Evolutionary conservation across 129 eudicot species (phyloP), one percentile per base, ranked within the genome.

Genomic region (Glebionis coronaria): DNA sequence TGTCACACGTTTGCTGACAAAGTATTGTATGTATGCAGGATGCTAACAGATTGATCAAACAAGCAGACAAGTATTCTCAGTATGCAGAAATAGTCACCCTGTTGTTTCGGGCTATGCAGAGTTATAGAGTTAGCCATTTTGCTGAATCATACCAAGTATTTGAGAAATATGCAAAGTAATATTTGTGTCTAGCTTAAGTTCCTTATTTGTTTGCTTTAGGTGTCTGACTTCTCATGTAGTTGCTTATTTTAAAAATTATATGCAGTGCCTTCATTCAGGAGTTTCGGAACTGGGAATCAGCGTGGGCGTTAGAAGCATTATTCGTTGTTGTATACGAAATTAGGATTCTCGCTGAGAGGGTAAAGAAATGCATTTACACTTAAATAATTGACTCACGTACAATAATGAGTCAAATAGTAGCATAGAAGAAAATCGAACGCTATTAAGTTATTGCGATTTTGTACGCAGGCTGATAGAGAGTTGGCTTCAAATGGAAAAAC

Each of bases 271-370:
- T 93, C 70, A 78, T 87, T 70, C 99, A 88, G 88, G 99, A 93
- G 67, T 89, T 93, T 62, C 87, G 97, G 62, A 89, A 86, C 44
- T 93, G 95, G 97, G 99, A 93, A 77, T 84, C 97, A 3, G 92
- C 97, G n/a, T 93, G 99, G 99, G 97, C 95, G 20, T 79, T 88
- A 69, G 92, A 93, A 81, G 92, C 99, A 5, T 66, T 93, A 28
- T 86, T 84, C 73, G 95, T 89, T 55, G 73, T 93, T 74, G 90
- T 83, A 68, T 93, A 82, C 62, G 99, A 93, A 85, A 87, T 89
- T 70, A 86, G 99, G 83, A 81, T 93, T 79, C 86, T 93, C 56
- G 99, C 99, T 12, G 99, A 93, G 77, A 79, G 82, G 92, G 99
- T 93, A 84, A 71, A 79, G 27, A 68, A 69, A 55, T 76, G 29